phyloP scores from a whole-genome alignment of 768 basidiomycete genomes.

The Hypholoma sublateritium region DNA sequence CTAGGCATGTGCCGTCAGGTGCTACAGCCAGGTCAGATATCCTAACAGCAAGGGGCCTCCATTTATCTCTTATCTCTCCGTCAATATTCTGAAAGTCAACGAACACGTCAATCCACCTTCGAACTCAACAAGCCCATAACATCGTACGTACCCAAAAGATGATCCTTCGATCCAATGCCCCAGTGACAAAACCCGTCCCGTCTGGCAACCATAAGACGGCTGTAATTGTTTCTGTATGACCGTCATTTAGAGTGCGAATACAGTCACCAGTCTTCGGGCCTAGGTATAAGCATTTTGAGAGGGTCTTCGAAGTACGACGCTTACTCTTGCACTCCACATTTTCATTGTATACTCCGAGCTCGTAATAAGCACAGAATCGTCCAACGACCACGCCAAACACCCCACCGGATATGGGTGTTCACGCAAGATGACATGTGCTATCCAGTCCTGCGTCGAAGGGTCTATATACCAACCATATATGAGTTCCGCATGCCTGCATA shows the following conservation, averaged over 20 bases:
- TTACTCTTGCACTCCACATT: slow-evolving; percentile 88
- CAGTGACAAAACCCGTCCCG: slow-evolving; percentile 86
- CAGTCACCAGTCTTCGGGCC: slow-evolving; percentile 65
- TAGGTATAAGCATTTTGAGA: slow-evolving; percentile 11
- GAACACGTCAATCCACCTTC: slow-evolving; percentile 18
- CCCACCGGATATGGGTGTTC: slow-evolving; percentile 80
- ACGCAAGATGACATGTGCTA: slow-evolving; percentile 55
- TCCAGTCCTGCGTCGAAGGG: slow-evolving; percentile 62
- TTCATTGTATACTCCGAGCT: slow-evolving; percentile 80
- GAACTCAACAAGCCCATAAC: slow-evolving; percentile 12
- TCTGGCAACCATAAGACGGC: slow-evolving; percentile 88
- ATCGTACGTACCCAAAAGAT: slow-evolving; percentile 74
- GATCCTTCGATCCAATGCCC: slow-evolving; percentile 82
- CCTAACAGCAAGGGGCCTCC: slow-evolving; percentile 72
- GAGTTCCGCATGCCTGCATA: slow-evolving; percentile 11
- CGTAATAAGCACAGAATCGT: slow-evolving; percentile 82
- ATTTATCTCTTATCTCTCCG: slow-evolving; percentile 70
- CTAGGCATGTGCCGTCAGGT: slow-evolving; percentile 79
- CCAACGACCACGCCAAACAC: slow-evolving; percentile 89
- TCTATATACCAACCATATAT: slow-evolving; percentile 16
- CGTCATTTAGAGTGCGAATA: slow-evolving; percentile 60
- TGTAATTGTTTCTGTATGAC: slow-evolving; percentile 82
- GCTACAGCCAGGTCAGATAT: slow-evolving; percentile 86
- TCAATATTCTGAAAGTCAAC: slow-evolving; percentile 57
- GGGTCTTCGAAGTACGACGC: slow-evolving; percentile 7